phyloP scores from a whole-genome alignment of 2,329 filamentous ascomycete species.

The Penicillium sumatraense region DNA sequence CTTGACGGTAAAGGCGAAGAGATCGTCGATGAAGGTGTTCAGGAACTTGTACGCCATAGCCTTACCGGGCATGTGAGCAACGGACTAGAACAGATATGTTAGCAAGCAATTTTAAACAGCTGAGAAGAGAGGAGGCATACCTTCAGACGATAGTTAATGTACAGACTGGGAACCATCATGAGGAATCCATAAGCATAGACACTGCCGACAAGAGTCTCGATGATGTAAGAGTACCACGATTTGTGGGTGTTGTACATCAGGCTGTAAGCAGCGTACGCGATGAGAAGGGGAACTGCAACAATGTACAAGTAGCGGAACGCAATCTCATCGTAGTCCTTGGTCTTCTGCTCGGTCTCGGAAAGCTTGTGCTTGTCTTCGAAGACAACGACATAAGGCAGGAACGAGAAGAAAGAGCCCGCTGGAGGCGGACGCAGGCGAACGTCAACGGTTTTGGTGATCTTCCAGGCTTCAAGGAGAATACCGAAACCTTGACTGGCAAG shows the following conservation, averaged over 20 bases:
- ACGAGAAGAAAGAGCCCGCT: slow-evolving; percentile 70
- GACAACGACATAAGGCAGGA: slow-evolving; percentile 77
- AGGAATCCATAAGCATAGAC: slow-evolving; percentile 98
- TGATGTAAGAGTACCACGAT: slow-evolving; percentile 96
- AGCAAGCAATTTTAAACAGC: not conserved
- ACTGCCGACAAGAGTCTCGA: slow-evolving; percentile 90
- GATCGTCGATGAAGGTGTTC: slow-evolving; percentile 98
- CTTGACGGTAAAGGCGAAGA: slow-evolving; percentile 99
- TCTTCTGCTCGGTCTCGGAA: slow-evolving; percentile 94
- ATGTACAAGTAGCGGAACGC: slow-evolving; percentile 98
- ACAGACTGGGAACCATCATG: slow-evolving; percentile 97
- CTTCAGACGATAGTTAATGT: slow-evolving; percentile 99
- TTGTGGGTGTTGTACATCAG: slow-evolving; percentile 93
- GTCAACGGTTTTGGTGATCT: slow-evolving; percentile 93
- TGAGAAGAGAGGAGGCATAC: slow-evolving; percentile 43
- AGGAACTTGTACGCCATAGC: slow-evolving; percentile 98
- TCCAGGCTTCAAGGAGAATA: slow-evolving; percentile 82
- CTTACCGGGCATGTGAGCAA: slow-evolving; percentile 95
- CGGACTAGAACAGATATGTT: slow-evolving; percentile 50
- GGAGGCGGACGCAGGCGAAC: slow-evolving; percentile 75
- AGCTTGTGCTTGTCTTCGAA: slow-evolving; percentile 98
- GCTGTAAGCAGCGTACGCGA: slow-evolving; percentile 89
- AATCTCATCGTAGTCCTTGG: slow-evolving; percentile 96
- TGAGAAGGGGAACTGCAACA: slow-evolving; percentile 82
- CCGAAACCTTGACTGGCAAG: slow-evolving; percentile 89